Evolutionary conservation across 176 grass and related monocot genomes (phyloP), one percentile per base, ranked within the genome.

Genomic region (Tillandsia fasciculata): DNA sequence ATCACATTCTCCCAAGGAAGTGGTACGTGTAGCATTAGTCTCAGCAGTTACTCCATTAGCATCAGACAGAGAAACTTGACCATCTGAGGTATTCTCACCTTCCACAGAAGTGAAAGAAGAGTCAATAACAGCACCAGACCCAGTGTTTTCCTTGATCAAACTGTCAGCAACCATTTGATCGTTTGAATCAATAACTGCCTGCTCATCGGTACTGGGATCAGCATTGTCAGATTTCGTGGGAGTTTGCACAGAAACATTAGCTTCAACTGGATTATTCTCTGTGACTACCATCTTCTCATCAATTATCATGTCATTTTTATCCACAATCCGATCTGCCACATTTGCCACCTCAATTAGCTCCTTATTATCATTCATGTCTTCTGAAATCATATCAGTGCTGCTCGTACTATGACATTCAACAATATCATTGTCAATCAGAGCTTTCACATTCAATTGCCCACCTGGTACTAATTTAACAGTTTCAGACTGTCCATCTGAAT

Each of bases 401-500:
- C 52, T 11, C 22, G 24, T 64, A 65, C 17, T 27, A 33, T 65
- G 56, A 61, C 17, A 6, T 61, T 23, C 17, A 61, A 61, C 56
- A 61, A 20, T 24, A 18, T 17, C 67, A 12, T 66, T 67, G 14
- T 67, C 65, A 26, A 15, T 2, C 8, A 67, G 15, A 33, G 27
- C 48, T 67, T 54, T 22, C 68, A 27, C 49, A 26, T 70, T 49
- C 50, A 53, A 15, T 70, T 53, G 65, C 9, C 13, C 27, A 11
- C 65, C 48, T 48, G n/a, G 49, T 24, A 14, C 49, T 52, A 57
- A 13, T 11, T 48, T 9, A 66, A 52, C 14, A 74, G 11, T 11
- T 10, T 65, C 63, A 20, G 63, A 17, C n/a, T 53, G 61, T 23
- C 71, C 27, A 70, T 69, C 13, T 10, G 50, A n/a, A 50, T 69